phyloP scores from a whole-genome alignment of 2,329 filamentous ascomycete species.

The Colletotrichum incanum region DNA sequence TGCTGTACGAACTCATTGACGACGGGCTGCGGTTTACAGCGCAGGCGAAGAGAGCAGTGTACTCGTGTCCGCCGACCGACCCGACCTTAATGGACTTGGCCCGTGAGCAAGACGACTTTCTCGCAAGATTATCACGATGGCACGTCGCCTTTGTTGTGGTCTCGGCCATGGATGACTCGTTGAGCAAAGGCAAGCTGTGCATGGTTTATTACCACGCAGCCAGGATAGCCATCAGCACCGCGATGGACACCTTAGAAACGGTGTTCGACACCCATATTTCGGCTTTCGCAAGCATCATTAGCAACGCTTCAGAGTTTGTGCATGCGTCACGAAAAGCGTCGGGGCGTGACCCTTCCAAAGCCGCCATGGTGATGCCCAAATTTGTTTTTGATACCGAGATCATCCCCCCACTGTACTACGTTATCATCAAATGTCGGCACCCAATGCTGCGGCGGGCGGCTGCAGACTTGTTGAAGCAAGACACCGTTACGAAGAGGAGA shows the following conservation, averaged over 20 bases:
- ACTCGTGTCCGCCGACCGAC: slow-evolving; percentile 47
- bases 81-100: slow-evolving; percentile 48
- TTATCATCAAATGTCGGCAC: slow-evolving; percentile 58
- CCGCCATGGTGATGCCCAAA: slow-evolving; percentile 22
- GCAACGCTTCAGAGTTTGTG: slow-evolving; percentile 47
- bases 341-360: slow-evolving; percentile 40
- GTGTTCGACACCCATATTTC: slow-evolving; percentile 54
- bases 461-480: slow-evolving; percentile 53
- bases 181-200: slow-evolving; percentile 49
- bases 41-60: slow-evolving; percentile 47
- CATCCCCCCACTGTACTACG: slow-evolving; percentile 60
- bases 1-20: slow-evolving; percentile 58
- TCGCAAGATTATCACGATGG: slow-evolving; percentile 51
- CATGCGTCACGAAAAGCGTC: slow-evolving; percentile 21
- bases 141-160: slow-evolving; percentile 51
- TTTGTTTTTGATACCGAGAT: slow-evolving; percentile 62
- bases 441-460: slow-evolving; percentile 58
- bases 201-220: slow-evolving; percentile 56
- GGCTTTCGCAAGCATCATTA: slow-evolving; percentile 56
- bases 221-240: slow-evolving; percentile 53
- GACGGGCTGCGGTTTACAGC: slow-evolving; percentile 56
- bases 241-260: slow-evolving; percentile 51
- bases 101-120: slow-evolving; percentile 52
- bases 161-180: slow-evolving; percentile 45
- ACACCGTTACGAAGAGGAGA: slow-evolving; percentile 51